Conservation (phyloP, 176 grass and related monocot species). For the Tillandsia fasciculata region DNA sequence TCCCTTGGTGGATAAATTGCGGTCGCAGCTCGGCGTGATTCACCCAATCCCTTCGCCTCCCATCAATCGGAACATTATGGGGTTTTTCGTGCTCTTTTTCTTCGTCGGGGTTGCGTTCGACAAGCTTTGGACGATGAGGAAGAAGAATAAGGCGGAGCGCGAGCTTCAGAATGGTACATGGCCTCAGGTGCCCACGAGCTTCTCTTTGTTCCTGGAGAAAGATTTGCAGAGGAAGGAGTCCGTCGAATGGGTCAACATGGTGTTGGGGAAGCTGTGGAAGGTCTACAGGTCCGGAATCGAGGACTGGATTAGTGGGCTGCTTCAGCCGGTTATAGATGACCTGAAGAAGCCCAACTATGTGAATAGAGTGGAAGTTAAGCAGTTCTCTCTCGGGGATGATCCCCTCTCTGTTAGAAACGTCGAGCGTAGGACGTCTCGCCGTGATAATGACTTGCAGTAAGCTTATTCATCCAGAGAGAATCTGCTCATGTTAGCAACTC, state of each 20-base stretch:
- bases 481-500: no score
- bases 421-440: conserved; percentile 67
- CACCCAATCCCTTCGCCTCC: conserved; percentile 81
- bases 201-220: conserved; percentile 90
- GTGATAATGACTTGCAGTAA: conserved; percentile 89
- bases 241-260: conserved; percentile 99
- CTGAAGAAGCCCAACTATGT: conserved; percentile 84
- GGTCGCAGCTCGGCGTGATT: conserved; percentile 85
- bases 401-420: conserved; percentile 82
- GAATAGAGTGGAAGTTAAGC: conserved; percentile 86
- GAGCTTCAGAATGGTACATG: conserved; percentile 72
- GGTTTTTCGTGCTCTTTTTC: conserved; percentile 92
- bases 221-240: conserved; percentile 98
- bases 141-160: conserved; percentile 49
- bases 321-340: conserved; percentile 88
- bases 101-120: conserved; percentile 86
- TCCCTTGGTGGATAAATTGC: conserved; percentile 82
- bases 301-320: conserved; percentile 82
- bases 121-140: conserved; percentile 67
- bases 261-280: conserved; percentile 94
- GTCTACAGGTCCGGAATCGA: conserved; percentile 86
- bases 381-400: conserved; percentile 93
- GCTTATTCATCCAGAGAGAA: background rate
- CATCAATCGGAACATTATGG: conserved; percentile 45
- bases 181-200: conserved; percentile 91